Evolutionary conservation across 139 green algal species (phyloP), one percentile per base, ranked within the genome.

Genomic region (Medakamo hakoo): DNA sequence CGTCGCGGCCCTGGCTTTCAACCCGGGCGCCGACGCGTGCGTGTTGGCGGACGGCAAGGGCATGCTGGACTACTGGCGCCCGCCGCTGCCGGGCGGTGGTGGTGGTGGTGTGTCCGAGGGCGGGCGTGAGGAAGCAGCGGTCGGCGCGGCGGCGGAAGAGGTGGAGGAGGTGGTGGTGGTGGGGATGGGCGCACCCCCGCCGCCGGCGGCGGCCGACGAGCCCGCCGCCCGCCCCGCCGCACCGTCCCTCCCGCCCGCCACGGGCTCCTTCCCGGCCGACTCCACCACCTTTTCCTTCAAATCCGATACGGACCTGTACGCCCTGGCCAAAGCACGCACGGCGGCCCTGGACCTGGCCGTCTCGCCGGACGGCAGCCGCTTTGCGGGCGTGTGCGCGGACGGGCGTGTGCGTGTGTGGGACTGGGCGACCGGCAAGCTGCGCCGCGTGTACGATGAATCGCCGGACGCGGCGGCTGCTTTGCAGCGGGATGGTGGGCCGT

Each of bases 301-400:
- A 72, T 74, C 92, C 49, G 89, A 97, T 64, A 97, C 93, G 1
- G 84, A 98, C 76, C 76, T 99, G 27, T 98, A 89, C 59, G 80
- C 81, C 1, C 67, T 96, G n/a, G 84, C 78, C n/a, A 95, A 95
- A 76, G 80, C 72, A 23, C 91, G 90, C 67, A 78, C 83, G 1
- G 61, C 16, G 0, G 81, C 82, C 2, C 59, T 64, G n/a, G 76
- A 63, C 0, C 49, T 82, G 29, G 72, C 85, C 63, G 64, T 93
- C n/a, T 84, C 70, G 62, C 63, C 59, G 14, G 85, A 96, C 69
- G 92, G 92, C 27, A 29, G 62, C 28, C 82, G 92, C 71, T 95
- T 95, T 71, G 82, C 71, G 20, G 64, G 72, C 3, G 74, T 90
- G 14, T 87, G 73, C 24, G 55, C 75, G 19, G 92, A 98, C 76